Evolutionary conservation across 805 yeast species (phyloP).

Genomic region (Wickerhamiella qilinensis): DNA sequence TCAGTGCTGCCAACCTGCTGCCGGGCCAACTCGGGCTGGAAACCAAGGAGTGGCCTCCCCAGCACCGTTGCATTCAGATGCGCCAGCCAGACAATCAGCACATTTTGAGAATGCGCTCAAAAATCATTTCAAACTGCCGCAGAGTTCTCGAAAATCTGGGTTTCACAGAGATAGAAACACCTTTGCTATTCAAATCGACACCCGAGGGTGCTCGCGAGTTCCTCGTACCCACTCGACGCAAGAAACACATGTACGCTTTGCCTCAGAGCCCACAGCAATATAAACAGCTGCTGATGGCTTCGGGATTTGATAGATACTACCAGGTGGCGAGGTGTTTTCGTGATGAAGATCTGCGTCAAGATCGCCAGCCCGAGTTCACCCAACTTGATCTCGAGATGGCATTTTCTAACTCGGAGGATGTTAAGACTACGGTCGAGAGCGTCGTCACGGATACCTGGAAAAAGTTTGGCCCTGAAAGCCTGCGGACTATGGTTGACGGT

Average conservation of each 20-base stretch:
- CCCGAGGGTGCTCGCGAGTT: conserved; percentile 98
- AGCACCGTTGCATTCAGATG: conserved; percentile 66
- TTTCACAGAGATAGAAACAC: conserved; percentile 84
- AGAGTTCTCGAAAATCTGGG: conserved; percentile 22
- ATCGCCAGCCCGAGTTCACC: conserved; percentile 95
- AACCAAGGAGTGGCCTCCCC: conserved; percentile 52
- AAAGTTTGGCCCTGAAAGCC: conserved; percentile 23
- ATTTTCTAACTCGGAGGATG: conserved; percentile 54
- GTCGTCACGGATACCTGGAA: conserved; percentile 43
- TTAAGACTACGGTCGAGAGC: conserved; percentile 45
- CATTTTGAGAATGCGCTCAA: conserved; percentile 21
- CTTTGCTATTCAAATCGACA: conserved; percentile 81
- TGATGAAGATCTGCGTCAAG: conserved; percentile 88
- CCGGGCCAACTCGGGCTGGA: conserved; percentile 48
- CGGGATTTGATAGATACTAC: conserved; percentile 73
- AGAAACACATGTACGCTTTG: conserved; percentile 57
- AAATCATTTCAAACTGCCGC: conserved; percentile 23
- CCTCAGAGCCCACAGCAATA: conserved; percentile 98
- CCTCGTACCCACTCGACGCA: conserved; percentile 71
- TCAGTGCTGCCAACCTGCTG: conserved; percentile 46
- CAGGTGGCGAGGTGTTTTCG: conserved; percentile 91
- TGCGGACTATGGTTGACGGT: conserved; percentile 19
- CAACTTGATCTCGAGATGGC: conserved; percentile 95
- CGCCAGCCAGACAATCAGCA: conserved; percentile 28
- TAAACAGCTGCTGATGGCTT: conserved; percentile 86